Percentiles rank a stretch among this genome's conserved stretches.
These are phyloP conservation scores for Tulasnella sp. DNA, from an alignment of 768 basidiomycete genomes.

Conservation along the genomic window DNA sequence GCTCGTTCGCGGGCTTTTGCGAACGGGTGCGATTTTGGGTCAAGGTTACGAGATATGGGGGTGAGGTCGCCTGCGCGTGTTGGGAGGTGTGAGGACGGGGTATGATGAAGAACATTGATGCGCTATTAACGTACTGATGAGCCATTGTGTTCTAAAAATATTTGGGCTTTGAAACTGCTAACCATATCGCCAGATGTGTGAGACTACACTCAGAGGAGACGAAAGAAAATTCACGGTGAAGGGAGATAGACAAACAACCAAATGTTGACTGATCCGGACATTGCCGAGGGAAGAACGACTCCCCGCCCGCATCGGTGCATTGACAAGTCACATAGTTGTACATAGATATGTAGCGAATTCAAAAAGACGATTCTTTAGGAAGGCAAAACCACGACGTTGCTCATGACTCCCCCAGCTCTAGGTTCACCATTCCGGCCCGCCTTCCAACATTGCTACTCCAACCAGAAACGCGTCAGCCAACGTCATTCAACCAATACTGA, in stretches of 20 bases:
- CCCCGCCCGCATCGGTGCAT: too few relatives aligned
- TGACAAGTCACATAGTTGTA: too few relatives aligned
- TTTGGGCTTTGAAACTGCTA: not conserved
- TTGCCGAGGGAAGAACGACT: too few relatives aligned
- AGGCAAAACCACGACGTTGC: too few relatives aligned
- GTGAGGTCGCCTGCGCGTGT: constrained; percentile 70
- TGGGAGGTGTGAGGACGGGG: constrained; percentile 61
- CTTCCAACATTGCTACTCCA: too few relatives aligned
- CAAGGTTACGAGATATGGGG: constrained; percentile 81
- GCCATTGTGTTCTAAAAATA: not conserved
- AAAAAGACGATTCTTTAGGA: too few relatives aligned
- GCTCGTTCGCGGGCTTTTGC: constrained; percentile 85
- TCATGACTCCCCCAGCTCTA: too few relatives aligned
- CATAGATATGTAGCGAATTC: too few relatives aligned
- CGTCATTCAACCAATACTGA: too few relatives aligned
- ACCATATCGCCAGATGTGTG: not conserved
- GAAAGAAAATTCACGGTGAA: not conserved
- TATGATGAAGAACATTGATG: constrained; percentile 81
- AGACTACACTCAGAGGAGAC: not conserved
- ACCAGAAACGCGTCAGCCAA: too few relatives aligned
- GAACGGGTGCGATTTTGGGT: constrained; percentile 94
- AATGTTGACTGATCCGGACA: not conserved
- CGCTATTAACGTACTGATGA: constrained; percentile 37
- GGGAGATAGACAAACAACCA: not conserved
- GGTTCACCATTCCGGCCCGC: too few relatives aligned